Percentiles rank a stretch among this genome's conserved stretches.
These are phyloP conservation scores for Fusarium avenaceum DNA, from an alignment of 2,329 filamentous ascomycete genomes.

Conservation along the genomic window DNA sequence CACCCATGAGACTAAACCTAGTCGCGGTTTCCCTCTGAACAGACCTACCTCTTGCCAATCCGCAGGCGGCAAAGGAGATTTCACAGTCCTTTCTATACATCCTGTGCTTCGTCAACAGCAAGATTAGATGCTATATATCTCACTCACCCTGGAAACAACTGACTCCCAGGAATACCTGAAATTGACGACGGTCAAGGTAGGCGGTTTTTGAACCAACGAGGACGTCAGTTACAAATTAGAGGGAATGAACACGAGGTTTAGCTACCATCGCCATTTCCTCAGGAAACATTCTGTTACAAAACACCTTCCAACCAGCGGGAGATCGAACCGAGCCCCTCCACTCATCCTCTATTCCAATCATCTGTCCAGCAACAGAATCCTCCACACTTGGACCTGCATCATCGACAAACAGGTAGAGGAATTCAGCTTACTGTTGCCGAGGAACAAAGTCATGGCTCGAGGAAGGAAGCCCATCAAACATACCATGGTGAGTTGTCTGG, in stretches of 20 bases:
- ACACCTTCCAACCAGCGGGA: slow-evolving; percentile 5
- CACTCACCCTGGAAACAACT: not conserved
- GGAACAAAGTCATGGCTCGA: slow-evolving; percentile 35
- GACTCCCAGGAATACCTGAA: not conserved
- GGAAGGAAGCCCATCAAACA: slow-evolving; percentile 38
- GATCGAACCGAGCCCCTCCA: not conserved
- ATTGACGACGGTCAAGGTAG: not conserved
- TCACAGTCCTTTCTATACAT: not conserved
- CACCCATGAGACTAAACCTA: not conserved
- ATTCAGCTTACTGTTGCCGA: slow-evolving; percentile 5
- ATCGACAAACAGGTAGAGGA: not conserved
- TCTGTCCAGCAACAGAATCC: slow-evolving; percentile 2
- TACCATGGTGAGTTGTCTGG: slow-evolving; percentile 35
- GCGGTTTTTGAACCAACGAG: not conserved
- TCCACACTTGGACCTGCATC: slow-evolving; percentile 5
- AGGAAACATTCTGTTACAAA: not conserved
- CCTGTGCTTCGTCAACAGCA: not conserved
- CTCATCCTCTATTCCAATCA: not conserved
- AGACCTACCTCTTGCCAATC: not conserved
- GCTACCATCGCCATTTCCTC: slow-evolving; percentile 21
- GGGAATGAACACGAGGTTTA: not conserved
- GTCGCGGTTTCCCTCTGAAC: not conserved
- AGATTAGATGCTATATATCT: not conserved
- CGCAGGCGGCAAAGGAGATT: not conserved
- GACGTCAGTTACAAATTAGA: not conserved